Evolutionary conservation across 495 filamentous ascomycete genomes (phyloP), one percentile per base, ranked within the genome.

Genomic region (Bryoglossum gracile): DNA sequence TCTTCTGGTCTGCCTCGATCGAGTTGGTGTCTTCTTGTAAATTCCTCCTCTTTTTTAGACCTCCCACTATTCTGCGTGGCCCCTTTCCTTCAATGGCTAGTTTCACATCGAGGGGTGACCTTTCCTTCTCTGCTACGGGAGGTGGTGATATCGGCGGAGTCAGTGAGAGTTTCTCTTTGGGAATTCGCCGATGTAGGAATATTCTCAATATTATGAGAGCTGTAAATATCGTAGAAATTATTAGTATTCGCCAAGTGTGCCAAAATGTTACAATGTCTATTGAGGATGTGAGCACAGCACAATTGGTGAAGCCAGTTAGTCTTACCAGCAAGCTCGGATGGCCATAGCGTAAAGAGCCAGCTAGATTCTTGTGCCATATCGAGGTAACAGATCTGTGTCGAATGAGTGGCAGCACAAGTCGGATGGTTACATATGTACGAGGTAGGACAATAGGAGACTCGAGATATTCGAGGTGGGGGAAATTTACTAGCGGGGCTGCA

Each of bases 191-290:
- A 37, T 70, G 65, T 18, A 78, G 55, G 46, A 69, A 66, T 25
- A 67, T 57, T 34, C 69, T 68, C 10, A 70, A 44, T 8, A 65
- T 51, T 11, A 62, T 53, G 11, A 75, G 53, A 22, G 64, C 45
- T 6, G 63, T 56, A 30, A 70, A 62, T 13, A 59, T 62, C 43
- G 68, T 60, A 16, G 75, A 50, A 17, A 81, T 59, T n/a, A 82
- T 69, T 2, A 69, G 63, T 19, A 73, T 62, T 32, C 78, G 68
- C 58, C 75, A 63, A 24, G 62, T 51, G 58, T 81, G 77, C 78
- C 77, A 82, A 18, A 75, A 49, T 49, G 70, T 70, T 23, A 80
- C 57, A 33, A 70, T 55, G 50, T 70, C 77, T 80, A 19, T 13
- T 10, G 34, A 10, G 16, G 28, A 22, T 49, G 14, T 42, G 21